These are phyloP conservation scores for Kuraishia molischiana DNA, from an alignment of 805 yeast genomes.

Conservation along the genomic window DNA sequence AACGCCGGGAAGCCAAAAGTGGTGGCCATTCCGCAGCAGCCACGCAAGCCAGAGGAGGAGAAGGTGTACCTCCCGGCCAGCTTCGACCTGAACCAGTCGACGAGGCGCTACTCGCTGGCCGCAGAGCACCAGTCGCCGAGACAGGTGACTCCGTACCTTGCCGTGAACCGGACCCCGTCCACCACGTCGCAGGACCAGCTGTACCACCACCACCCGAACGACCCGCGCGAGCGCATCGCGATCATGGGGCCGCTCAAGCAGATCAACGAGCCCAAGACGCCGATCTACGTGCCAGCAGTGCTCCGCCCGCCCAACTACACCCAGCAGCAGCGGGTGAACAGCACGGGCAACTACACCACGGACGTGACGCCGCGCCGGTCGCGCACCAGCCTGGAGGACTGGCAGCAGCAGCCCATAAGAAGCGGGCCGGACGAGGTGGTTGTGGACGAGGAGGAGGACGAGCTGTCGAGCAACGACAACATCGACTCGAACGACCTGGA, in stretches of 20 bases:
- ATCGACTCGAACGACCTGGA: background rate
- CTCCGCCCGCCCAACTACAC: constrained; percentile 25
- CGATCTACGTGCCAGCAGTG: constrained; percentile 43
- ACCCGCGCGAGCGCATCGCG: constrained; percentile 7
- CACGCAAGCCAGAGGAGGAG: background rate
- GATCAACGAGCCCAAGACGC: constrained; percentile 36
- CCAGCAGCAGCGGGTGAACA: no score
- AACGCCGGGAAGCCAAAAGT: constrained; percentile 4
- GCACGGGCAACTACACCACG: background rate
- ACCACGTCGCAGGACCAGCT: constrained; percentile 5
- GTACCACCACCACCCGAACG: constrained; percentile 1
- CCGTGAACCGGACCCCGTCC: constrained; percentile 15
- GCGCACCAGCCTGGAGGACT: background rate
- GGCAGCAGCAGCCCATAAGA: background rate
- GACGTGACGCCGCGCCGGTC: background rate
- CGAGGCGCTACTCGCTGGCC: constrained; percentile 24
- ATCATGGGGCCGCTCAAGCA: constrained; percentile 20
- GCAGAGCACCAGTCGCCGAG: constrained; percentile 1
- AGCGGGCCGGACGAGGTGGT: background rate
- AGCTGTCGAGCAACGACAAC: background rate
- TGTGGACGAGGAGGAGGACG: background rate
- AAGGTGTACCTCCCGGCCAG: constrained; percentile 32
- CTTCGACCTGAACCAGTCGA: constrained; percentile 32
- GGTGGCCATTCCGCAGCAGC: background rate
- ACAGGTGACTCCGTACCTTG: constrained; percentile 2